phyloP scores from a whole-genome alignment of 2,329 filamentous ascomycete genomes.

The Xylariaceae sp. region DNA sequence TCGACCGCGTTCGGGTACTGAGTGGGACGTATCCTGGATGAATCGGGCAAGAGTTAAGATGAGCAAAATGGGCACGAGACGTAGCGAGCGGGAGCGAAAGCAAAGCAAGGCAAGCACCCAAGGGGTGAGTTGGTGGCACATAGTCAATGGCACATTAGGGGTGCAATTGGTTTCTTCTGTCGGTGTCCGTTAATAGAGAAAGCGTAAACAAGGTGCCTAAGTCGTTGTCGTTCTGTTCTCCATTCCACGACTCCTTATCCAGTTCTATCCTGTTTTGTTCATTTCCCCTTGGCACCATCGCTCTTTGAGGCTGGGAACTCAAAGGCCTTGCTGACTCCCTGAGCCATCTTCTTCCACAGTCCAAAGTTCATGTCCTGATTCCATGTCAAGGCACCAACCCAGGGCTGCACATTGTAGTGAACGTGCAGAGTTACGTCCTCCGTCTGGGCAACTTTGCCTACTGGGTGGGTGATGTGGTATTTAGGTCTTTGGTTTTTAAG shows the following conservation, averaged over 20 bases:
- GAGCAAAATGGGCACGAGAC: too few species aligned
- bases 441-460: slow-evolving; percentile 67
- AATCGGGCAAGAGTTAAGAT: too few species aligned
- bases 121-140: not conserved
- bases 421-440: slow-evolving; percentile 71
- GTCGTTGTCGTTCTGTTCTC: too few species aligned
- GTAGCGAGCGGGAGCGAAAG: too few species aligned
- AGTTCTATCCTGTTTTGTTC: not conserved
- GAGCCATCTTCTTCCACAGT: slow-evolving; percentile 59
- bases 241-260: not conserved
- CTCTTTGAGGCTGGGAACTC: slow-evolving; percentile 63
- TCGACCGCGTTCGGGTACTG: too few species aligned
- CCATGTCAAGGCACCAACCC: slow-evolving; percentile 88
- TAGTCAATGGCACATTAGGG: not conserved
- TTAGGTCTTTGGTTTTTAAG: slow-evolving; percentile 86
- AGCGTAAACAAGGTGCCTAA: not conserved
- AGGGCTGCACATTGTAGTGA: slow-evolving; percentile 96
- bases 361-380: slow-evolving; percentile 53
- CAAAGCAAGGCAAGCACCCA: not conserved
- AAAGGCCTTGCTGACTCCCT: slow-evolving; percentile 61
- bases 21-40: too few species aligned
- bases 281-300: slow-evolving; percentile 29
- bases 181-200: not conserved
- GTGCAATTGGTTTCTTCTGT: not conserved
- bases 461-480: slow-evolving; percentile 92